Base-by-base conservation (phyloP, 441 rosid genomes). In the Arabidopsis hybrid region DNA sequence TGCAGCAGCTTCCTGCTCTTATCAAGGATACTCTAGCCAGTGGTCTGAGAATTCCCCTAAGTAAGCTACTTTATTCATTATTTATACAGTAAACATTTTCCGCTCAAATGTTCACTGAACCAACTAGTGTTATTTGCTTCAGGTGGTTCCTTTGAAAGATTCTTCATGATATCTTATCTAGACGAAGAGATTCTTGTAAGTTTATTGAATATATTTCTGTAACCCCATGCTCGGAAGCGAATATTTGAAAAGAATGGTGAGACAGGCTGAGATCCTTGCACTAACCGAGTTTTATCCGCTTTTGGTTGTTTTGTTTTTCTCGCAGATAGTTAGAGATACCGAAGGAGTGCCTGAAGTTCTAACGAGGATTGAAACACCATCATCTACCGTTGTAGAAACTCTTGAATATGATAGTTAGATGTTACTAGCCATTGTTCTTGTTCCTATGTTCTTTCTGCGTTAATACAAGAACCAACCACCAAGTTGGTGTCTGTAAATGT, bases 151-250 rank as follows among this genome's bases (percentile, higher is more conserved):
- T 89, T 86, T 57, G 91, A 90, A 80, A 88, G 98, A 75, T 87
- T 89, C 68, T 93, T 93, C 84, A 87, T 91, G 96, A 93, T 93
- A 72, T 90, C 98, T 67, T 91, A 91, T 84, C 90, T 93, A 55
- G 98, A 93, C 59, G 97, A 90, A 45, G 98, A 93, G 87, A 90
- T 90, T 83, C 91, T 94, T 71, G 98, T 94, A 83, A 90, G 96
- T 83, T 68, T 32, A 26, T 65, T 18, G 18, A 40, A 67, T 32
- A 59, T 13, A 17, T 65, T 13, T 14, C 13, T 45, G 3, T 38
- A 17, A 34, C 34, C 8, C 12, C 10, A 50, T 66, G 65, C 26
- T 47, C 8, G 7, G 43, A 32, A 29, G 61, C 50, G 40, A 56
- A 13, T 11, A 10, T 32, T 17, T 14, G 34, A 17, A 31, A 52